These are phyloP conservation scores for Tolypocladium cylindrosporum DNA, from an alignment of 2,329 filamentous ascomycete genomes.

Conservation along the genomic window DNA sequence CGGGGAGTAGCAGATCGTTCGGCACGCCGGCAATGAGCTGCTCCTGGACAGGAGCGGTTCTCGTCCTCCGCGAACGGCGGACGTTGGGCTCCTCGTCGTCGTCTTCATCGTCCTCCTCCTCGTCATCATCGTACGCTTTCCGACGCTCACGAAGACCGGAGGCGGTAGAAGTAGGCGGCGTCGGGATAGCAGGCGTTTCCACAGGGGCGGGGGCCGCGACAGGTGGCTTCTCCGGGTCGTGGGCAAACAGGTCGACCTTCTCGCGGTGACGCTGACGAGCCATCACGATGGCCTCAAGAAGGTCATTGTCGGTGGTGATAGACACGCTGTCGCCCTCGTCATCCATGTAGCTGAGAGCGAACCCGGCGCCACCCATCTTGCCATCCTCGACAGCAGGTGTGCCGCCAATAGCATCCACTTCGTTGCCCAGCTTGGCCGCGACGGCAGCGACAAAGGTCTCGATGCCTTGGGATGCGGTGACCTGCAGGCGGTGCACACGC, in stretches of 20 bases:
- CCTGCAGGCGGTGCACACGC: conserved; percentile 84
- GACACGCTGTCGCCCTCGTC: conserved; percentile 95
- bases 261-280: conserved; percentile 69
- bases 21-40: conserved; percentile 86
- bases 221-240: conserved; percentile 84
- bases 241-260: conserved; percentile 95
- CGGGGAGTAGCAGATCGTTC: conserved; percentile 86
- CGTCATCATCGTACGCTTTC: conserved; percentile 36
- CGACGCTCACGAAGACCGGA: conserved; percentile 40
- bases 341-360: conserved; percentile 89
- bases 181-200: conserved; percentile 29
- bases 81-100: conserved; percentile 36
- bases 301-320: conserved; percentile 90
- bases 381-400: conserved; percentile 69
- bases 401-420: conserved; percentile 78
- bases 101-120: conserved; percentile 43
- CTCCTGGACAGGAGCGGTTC: conserved; percentile 42
- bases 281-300: conserved; percentile 79
- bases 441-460: conserved; percentile 69
- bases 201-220: conserved; percentile 49
- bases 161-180: conserved; percentile 38
- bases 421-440: conserved; percentile 71
- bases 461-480: conserved; percentile 71
- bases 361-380: conserved; percentile 66
- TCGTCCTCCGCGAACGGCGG: conserved; percentile 32